Evolutionary conservation across 192 early-diverging fungal genomes (phyloP).

Genomic region (Pecoramyces ruminantium): DNA sequence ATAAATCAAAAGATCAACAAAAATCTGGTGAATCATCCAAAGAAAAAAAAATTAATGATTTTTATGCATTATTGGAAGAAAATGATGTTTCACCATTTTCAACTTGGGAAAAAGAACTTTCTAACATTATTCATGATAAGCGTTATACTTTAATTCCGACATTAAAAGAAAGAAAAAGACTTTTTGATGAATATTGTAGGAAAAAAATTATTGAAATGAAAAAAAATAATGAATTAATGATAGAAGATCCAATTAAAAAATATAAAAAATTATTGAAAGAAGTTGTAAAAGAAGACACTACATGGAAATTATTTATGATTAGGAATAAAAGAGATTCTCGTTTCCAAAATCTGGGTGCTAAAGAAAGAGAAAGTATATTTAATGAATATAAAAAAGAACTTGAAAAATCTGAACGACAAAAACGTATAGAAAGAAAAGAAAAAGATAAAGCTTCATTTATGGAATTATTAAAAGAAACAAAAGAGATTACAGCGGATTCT

Average conservation of each 20-base stretch:
- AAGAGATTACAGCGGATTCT: slow-evolving; percentile 30
- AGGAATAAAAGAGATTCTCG: slow-evolving; percentile 46
- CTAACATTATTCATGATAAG: slow-evolving; percentile 41
- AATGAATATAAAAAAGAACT: slow-evolving; percentile 37
- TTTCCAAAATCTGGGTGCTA: slow-evolving; percentile 38
- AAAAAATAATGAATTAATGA: slow-evolving; percentile 14
- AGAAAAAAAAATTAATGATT: slow-evolving; percentile 11
- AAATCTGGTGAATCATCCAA: slow-evolving; percentile 5
- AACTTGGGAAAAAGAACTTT: slow-evolving; percentile 52
- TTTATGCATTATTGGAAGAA: slow-evolving; percentile 42
- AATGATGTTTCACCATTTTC: slow-evolving; percentile 55
- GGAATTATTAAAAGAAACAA: slow-evolving; percentile 33
- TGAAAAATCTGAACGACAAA: slow-evolving; percentile 8
- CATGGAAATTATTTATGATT: slow-evolving; percentile 58
- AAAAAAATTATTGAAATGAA: slow-evolving; percentile 32
- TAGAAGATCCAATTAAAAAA: slow-evolving; percentile 13
- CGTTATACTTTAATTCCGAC: slow-evolving; percentile 29
- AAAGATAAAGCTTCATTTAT: slow-evolving; percentile 33
- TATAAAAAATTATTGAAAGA: slow-evolving; percentile 39
- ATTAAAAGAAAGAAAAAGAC: slow-evolving; percentile 33
- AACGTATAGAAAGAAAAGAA: slow-evolving; percentile 12
- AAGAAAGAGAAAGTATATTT: slow-evolving; percentile 44
- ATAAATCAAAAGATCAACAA: slow-evolving; percentile 1
- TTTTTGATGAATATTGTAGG: slow-evolving; percentile 63
- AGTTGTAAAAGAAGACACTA: slow-evolving; percentile 25